Evolutionary conservation across 331 rosid genomes (phyloP).

Genomic region (Erythrophleum ivorense): DNA sequence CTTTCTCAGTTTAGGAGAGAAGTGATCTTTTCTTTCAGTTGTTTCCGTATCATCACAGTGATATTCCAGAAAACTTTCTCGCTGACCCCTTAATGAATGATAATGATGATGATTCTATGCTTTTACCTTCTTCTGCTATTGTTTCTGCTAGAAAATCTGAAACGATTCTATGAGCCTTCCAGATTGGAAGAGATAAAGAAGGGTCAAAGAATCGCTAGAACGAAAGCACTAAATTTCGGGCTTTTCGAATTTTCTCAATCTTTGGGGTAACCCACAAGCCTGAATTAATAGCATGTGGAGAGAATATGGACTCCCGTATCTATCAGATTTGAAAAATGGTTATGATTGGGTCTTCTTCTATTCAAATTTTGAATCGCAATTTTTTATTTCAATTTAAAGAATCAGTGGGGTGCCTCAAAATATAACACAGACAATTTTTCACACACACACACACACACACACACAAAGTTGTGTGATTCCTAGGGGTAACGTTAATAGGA

Average conservation of each 20-base stretch:
- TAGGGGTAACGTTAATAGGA: background rate
- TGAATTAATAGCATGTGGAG: constrained; percentile 24
- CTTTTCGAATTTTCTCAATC: constrained; percentile 28
- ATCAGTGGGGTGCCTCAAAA: background rate
- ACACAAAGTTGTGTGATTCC: background rate
- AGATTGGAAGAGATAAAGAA: constrained; percentile 33
- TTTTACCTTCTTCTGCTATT: constrained; percentile 44
- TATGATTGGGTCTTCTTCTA: constrained; percentile 3
- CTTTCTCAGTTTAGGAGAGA: constrained; percentile 44
- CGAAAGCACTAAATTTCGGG: constrained; percentile 43
- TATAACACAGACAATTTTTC: too few relatives aligned
- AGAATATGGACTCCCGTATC: constrained; percentile 15
- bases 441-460: too few relatives aligned
- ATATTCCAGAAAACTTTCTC: constrained; percentile 43
- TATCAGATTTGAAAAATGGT: constrained; percentile 7
- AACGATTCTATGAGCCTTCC: constrained; percentile 43
- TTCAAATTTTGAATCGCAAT: constrained; percentile 42
- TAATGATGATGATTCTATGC: constrained; percentile 49
- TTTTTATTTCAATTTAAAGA: background rate
- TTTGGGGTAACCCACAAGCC: constrained; percentile 33
- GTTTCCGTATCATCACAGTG: constrained; percentile 48
- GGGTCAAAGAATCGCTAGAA: constrained; percentile 41
- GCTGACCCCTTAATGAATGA: constrained; percentile 32
- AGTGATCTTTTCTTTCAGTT: constrained; percentile 39
- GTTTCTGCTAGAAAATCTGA: constrained; percentile 50